phyloP scores from a whole-genome alignment of 306 rosid species.

The Vigna reflexopilosa region DNA sequence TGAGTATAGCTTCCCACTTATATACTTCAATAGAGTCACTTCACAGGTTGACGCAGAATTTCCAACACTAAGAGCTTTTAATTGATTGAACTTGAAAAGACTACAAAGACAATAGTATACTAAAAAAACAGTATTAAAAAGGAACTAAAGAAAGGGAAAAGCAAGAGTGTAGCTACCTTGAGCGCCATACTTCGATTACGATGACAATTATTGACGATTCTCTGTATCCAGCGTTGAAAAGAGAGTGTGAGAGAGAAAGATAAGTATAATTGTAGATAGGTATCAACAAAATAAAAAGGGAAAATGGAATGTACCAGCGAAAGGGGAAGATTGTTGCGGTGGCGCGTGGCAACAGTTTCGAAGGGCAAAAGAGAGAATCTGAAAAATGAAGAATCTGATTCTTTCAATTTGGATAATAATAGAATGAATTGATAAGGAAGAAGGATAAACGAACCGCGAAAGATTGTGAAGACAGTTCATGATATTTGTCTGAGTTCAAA shows the following conservation, averaged over 20 bases:
- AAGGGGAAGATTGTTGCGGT: constrained; percentile 46
- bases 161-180: constrained; percentile 57
- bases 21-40: too few species aligned
- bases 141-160: neutral
- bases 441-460: constrained; percentile 51
- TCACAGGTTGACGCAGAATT: too few species aligned
- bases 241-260: neutral
- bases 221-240: constrained; percentile 43
- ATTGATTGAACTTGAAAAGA: constrained; percentile 6
- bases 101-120: neutral
- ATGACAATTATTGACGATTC: constrained; percentile 47
- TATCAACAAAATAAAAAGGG: neutral
- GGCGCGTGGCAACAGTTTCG: constrained; percentile 48
- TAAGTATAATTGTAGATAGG: neutral
- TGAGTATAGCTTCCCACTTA: too few species aligned
- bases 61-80: neutral
- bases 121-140: neutral
- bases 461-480: constrained; percentile 80
- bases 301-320: constrained; percentile 53
- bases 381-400: constrained; percentile 38
- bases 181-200: constrained; percentile 58
- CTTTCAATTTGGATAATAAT: neutral
- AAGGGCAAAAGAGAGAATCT: constrained; percentile 65
- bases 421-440: neutral
- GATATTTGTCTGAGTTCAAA: constrained; percentile 9